Evolutionary conservation across 2,329 filamentous ascomycete genomes (phyloP), one percentile per base, ranked within the genome.

Genomic region (Talaromyces rugulosus): DNA sequence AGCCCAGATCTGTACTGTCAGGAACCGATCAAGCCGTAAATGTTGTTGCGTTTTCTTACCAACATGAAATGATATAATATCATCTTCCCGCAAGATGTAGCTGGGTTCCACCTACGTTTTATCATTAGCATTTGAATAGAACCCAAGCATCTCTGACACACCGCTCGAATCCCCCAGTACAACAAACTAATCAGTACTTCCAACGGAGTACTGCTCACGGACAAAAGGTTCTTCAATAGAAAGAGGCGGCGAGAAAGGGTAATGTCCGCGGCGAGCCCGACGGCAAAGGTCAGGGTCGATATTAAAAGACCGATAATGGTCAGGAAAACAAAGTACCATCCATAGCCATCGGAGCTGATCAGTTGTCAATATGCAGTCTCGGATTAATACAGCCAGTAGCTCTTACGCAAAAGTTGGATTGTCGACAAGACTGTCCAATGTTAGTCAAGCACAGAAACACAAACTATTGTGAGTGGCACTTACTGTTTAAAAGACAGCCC

Each of bases 251-350:
- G 74, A 0, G 82, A 86, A 33, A 80, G 66, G 0, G 81, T 82
- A 0, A 86, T 63, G 72, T 88, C 86, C 40, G 85, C 83, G 50
- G 85, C 67, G 2, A 87, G 74, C 40, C 78, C 86, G 60, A 79
- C 70, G 27, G 73, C 61, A 72, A 87, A 87, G 36, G 85, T 85
- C 52, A 80, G 40, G 2, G 84, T 83, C 0, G 84, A 79, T 56
- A 87, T 74, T 5, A 79, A 74, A 6, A 87, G 78, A 51, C 85
- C 86, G 67, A 88, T 82, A 66, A 87, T 85, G 63, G 86, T 88
- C 27, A 88, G 77, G 69, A 85, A 87, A 74, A 87, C 85, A 64
- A 88, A 81, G 69, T 88, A 85, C 85, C 85, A 87, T 66, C 86
- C 86, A 72, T 85, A 87, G 40, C 83, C 82, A 14, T 84, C 77